Conservation (phyloP, 495 filamentous ascomycete species). For the Tuber aestivum region DNA sequence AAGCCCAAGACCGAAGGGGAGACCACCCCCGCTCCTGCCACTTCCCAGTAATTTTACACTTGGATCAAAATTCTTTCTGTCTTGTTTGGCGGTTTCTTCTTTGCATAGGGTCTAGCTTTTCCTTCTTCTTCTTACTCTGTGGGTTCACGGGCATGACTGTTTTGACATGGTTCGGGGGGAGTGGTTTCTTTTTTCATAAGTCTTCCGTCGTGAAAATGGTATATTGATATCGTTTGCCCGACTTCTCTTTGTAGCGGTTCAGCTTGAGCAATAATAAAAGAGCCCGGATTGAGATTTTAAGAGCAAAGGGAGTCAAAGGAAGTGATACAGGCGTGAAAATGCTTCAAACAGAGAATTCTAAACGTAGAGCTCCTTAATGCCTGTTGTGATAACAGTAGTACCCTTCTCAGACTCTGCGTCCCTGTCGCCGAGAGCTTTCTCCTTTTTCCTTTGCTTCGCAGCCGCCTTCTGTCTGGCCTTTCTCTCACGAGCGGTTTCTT, state of each 20-base stretch:
- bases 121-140: background rate
- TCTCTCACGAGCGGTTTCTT: constrained; percentile 44
- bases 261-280: background rate
- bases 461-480: constrained; percentile 49
- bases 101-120: background rate
- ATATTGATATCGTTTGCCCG: background rate
- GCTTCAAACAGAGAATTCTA: constrained; percentile 2
- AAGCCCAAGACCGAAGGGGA: background rate
- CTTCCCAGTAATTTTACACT: background rate
- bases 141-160: background rate
- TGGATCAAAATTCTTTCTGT: background rate
- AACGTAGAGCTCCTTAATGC: constrained; percentile 34
- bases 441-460: constrained; percentile 46
- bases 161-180: background rate
- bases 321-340: background rate
- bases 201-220: background rate
- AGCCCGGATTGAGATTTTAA: background rate
- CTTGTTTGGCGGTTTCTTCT: background rate
- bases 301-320: background rate
- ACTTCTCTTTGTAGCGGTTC: background rate
- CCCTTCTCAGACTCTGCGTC: constrained; percentile 12
- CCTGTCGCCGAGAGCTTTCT: constrained; percentile 15
- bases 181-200: background rate
- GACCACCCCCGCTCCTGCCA: background rate
- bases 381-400: constrained; percentile 23